phyloP scores from a whole-genome alignment of 805 yeast genomes.

The Lachancea kluyveri region DNA sequence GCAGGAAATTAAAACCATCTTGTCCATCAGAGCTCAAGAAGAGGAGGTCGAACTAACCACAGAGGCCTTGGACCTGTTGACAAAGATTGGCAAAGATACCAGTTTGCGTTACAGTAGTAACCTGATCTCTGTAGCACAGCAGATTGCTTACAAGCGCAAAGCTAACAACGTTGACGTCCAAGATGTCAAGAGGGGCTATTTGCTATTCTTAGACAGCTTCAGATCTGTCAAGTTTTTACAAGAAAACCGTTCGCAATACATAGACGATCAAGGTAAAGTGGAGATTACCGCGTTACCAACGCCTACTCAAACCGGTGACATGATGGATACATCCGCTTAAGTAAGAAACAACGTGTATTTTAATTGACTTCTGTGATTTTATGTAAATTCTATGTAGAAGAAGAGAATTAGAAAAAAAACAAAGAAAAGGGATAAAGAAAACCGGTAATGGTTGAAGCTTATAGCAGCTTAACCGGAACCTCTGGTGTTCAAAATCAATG shows the following conservation, averaged over 20 bases:
- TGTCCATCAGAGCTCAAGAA: slow-evolving; percentile 85
- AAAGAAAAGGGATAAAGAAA: no score
- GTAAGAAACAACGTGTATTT: background rate
- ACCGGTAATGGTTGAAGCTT: no score
- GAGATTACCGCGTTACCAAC: slow-evolving; percentile 41
- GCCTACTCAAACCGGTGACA: slow-evolving; percentile 19
- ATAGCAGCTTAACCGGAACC: slow-evolving; percentile 49
- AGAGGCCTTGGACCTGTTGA: slow-evolving; percentile 81
- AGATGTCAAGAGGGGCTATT: slow-evolving; percentile 83
- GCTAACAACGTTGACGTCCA: slow-evolving; percentile 56
- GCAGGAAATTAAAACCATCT: slow-evolving; percentile 81
- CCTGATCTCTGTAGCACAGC: slow-evolving; percentile 83
- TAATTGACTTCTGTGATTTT: no score
- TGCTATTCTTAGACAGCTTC: slow-evolving; percentile 80
- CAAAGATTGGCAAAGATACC: slow-evolving; percentile 86
- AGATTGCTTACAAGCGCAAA: slow-evolving; percentile 79
- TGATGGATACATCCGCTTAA: slow-evolving; percentile 31
- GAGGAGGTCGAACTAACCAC: slow-evolving; percentile 81
- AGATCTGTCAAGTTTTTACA: slow-evolving; percentile 84
- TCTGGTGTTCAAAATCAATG: slow-evolving; percentile 85
- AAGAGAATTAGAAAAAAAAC: no score
- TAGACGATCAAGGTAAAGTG: slow-evolving; percentile 75
- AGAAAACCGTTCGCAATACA: slow-evolving; percentile 59
- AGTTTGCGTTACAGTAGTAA: slow-evolving; percentile 90
- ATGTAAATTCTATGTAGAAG: no score